Conservation (phyloP, 1,284 basidiomycete genomes). For the Cutaneotrichosporon cutaneum region DNA sequence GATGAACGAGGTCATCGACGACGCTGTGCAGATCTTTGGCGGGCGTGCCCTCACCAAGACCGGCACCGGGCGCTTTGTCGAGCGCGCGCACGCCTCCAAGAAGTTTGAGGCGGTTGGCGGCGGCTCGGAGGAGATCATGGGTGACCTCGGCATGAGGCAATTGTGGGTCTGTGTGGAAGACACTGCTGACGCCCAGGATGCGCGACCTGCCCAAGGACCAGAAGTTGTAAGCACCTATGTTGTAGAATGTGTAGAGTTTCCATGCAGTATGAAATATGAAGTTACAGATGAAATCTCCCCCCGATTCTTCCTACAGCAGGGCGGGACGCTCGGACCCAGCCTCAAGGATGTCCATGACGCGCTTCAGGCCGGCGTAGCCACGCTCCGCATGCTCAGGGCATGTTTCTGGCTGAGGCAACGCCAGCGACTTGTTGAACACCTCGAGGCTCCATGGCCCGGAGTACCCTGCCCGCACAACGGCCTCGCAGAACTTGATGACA, state of each 20-base stretch:
- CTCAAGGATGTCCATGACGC: not conserved
- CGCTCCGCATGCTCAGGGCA: constrained; percentile 1
- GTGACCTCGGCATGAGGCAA: constrained; percentile 58
- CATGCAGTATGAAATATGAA: not conserved
- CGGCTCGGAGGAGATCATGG: constrained; percentile 55
- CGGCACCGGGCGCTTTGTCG: constrained; percentile 58
- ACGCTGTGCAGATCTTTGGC: constrained; percentile 56
- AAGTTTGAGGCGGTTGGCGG: constrained; percentile 77
- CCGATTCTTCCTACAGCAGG: not conserved
- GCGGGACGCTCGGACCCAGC: not conserved
- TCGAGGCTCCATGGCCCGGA: constrained; percentile 9
- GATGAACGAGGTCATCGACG: constrained; percentile 55
- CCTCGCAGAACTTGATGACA: constrained; percentile 9
- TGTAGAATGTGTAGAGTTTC: not conserved
- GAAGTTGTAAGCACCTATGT: constrained; percentile 6
- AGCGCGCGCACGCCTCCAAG: constrained; percentile 60
- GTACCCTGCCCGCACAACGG: constrained; percentile 8
- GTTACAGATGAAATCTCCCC: too few species aligned
- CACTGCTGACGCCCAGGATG: constrained; percentile 4
- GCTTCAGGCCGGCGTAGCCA: not conserved
- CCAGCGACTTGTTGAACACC: constrained; percentile 14
- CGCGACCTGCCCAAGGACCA: constrained; percentile 18
- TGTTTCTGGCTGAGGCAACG: not conserved
- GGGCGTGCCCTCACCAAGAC: constrained; percentile 24
- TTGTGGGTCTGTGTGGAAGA: constrained; percentile 27